Conservation (phyloP, 163 green algal genomes). For the Volvox carteri region DNA sequence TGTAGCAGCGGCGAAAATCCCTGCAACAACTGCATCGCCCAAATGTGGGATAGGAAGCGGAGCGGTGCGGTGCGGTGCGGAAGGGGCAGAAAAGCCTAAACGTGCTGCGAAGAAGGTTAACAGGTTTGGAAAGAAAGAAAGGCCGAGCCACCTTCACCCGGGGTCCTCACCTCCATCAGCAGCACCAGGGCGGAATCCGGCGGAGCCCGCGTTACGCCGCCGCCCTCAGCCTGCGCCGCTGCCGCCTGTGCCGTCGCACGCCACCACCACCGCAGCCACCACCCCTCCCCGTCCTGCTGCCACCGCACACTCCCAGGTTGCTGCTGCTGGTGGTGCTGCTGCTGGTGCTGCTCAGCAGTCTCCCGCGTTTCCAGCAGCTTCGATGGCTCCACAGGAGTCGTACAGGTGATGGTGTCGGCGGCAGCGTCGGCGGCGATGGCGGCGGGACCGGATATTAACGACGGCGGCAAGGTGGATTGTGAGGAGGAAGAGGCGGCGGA, state of each 20-base stretch:
- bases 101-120: too few relatives aligned
- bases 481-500: not conserved
- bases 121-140: too few relatives aligned
- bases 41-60: not conserved
- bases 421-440: not conserved
- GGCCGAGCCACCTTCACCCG: too few relatives aligned
- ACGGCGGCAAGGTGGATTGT: too few relatives aligned
- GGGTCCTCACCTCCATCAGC: not conserved
- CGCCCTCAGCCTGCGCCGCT: not conserved
- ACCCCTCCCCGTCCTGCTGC: not conserved
- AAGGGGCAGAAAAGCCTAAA: too few relatives aligned
- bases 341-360: not conserved
- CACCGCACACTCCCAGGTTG: not conserved
- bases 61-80: too few relatives aligned
- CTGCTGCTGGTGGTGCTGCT: not conserved
- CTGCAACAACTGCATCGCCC: too few relatives aligned
- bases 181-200: not conserved
- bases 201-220: not conserved
- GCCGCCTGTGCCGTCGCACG: not conserved
- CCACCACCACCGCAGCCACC: constrained; percentile 33
- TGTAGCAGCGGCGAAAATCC: constrained; percentile 2
- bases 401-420: not conserved
- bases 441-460: not conserved
- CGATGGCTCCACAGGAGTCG: not conserved
- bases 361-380: too few relatives aligned